Conservation (phyloP, 1,284 basidiomycete genomes). For the Anthracocystis panici-leucophaei region DNA sequence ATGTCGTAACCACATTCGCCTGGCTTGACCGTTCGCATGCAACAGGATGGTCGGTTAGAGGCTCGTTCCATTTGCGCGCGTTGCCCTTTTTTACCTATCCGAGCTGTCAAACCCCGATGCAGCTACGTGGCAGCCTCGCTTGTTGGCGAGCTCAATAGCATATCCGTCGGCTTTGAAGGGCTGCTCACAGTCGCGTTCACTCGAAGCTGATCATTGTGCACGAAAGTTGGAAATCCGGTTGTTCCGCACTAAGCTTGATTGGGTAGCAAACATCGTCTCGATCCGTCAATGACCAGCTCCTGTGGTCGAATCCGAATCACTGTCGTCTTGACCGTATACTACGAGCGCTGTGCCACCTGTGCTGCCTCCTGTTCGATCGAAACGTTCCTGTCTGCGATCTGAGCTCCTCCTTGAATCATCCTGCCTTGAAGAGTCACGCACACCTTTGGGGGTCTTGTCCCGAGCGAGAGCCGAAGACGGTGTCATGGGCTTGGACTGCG, state of each 20-base stretch:
- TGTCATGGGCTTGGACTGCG: slow-evolving; percentile 33
- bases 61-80: background rate
- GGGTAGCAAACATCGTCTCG: background rate
- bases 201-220: no score
- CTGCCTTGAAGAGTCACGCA: slow-evolving; percentile 15
- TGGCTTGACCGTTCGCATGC: slow-evolving; percentile 1
- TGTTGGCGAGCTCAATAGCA: background rate
- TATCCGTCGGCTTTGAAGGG: no score
- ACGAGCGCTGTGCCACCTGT: slow-evolving; percentile 58
- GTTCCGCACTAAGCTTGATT: background rate
- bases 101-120: slow-evolving; percentile 8
- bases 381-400: slow-evolving; percentile 6
- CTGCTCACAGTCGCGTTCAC: no score
- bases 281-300: slow-evolving; percentile 31
- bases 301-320: slow-evolving; percentile 51
- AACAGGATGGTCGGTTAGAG: background rate
- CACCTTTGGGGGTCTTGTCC: slow-evolving; percentile 31
- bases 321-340: slow-evolving; percentile 65
- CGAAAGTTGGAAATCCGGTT: background rate
- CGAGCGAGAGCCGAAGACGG: slow-evolving; percentile 40
- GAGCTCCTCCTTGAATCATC: slow-evolving; percentile 1
- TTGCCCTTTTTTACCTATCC: background rate
- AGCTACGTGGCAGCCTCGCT: slow-evolving; percentile 3
- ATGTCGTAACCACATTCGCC: background rate
- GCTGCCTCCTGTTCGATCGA: slow-evolving; percentile 15